phyloP scores from a whole-genome alignment of 2,329 filamentous ascomycete species.

The Parastagonospora avenae region DNA sequence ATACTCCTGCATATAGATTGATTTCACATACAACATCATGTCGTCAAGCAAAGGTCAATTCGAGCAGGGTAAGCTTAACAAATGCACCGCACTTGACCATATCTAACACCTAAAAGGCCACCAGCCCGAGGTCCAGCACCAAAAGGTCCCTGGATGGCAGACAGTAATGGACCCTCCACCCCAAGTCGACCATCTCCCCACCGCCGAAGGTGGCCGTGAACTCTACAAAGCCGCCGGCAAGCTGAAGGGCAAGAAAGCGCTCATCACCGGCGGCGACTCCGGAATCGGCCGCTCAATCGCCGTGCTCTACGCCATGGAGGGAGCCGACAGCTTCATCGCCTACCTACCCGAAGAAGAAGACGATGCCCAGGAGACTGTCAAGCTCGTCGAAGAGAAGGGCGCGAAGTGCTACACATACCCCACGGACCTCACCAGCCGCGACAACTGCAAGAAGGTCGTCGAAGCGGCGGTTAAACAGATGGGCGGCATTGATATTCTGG shows the following conservation, averaged over 20 bases:
- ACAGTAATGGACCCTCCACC: conserved; percentile 64
- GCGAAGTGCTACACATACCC: conserved; percentile 67
- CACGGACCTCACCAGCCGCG: conserved; percentile 67
- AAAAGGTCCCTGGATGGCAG: conserved; percentile 60
- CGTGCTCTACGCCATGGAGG: conserved; percentile 80
- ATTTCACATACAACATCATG: conserved; percentile 13
- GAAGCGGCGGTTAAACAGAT: conserved; percentile 69
- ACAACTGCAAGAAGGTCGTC: conserved; percentile 72
- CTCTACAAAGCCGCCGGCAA: conserved; percentile 78
- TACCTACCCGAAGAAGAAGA: conserved; percentile 77
- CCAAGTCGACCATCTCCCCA: conserved; percentile 68
- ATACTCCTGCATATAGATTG: background rate
- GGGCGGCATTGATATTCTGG: conserved; percentile 73
- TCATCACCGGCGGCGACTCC: conserved; percentile 82
- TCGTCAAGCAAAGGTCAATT: conserved; percentile 42
- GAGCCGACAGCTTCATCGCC: conserved; percentile 73
- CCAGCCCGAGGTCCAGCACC: conserved; percentile 55
- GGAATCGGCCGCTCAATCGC: conserved; percentile 79
- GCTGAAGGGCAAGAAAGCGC: conserved; percentile 72
- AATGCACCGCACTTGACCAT: background rate
- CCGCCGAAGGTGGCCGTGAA: conserved; percentile 68
- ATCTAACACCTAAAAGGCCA: conserved; percentile 46
- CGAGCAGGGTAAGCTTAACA: conserved; percentile 35
- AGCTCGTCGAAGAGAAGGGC: conserved; percentile 69
- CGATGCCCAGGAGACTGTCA: conserved; percentile 77